These are phyloP conservation scores for Cryptosporidium parvum DNA, from an alignment of 169 alveolate genomes.

Conservation along the genomic window DNA sequence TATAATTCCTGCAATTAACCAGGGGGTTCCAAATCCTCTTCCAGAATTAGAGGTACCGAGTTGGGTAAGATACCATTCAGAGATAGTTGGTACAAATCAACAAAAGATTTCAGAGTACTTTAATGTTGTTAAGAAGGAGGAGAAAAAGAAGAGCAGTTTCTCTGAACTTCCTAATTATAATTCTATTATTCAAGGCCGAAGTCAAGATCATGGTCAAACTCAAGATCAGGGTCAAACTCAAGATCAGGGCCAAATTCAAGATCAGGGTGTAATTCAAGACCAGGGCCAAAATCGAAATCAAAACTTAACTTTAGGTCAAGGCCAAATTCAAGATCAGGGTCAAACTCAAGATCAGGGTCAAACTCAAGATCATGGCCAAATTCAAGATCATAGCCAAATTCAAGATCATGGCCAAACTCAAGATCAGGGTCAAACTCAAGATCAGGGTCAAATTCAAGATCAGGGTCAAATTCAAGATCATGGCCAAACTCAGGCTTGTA, in stretches of 20 bases:
- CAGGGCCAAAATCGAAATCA: no score
- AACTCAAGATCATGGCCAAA: no score
- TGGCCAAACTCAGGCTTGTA: not conserved
- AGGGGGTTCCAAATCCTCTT: conserved; percentile 93
- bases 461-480: no score
- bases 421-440: no score
- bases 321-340: not conserved
- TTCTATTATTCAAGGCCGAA: not conserved
- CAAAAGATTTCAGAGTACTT: conserved; percentile 69
- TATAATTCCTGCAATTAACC: conserved; percentile 95
- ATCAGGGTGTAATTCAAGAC: no score
- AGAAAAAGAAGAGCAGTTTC: no score
- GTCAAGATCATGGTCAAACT: not conserved
- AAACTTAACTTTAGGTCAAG: no score
- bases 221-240: no score
- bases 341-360: no score
- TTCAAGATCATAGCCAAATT: no score
- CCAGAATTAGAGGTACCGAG: conserved; percentile 94
- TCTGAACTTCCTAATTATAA: not conserved
- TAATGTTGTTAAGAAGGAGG: conserved; percentile 3
- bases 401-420: not conserved
- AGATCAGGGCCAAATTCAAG: not conserved
- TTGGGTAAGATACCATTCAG: conserved; percentile 85
- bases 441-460: not conserved
- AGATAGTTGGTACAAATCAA: conserved; percentile 46